Conservation (phyloP, 306 rosid species). For the Rubus parviflorus region DNA sequence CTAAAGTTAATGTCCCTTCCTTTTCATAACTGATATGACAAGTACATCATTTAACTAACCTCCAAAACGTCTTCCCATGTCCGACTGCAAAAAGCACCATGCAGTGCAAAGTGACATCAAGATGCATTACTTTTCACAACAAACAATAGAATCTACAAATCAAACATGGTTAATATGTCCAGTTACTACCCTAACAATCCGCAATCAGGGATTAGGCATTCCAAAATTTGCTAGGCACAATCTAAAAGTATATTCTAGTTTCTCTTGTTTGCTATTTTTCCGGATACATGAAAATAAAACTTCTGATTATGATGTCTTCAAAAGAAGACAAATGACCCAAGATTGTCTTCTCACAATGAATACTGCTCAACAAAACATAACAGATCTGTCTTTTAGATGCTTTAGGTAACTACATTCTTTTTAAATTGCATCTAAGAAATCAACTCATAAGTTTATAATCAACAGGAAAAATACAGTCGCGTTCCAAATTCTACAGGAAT, state of each 20-base stretch:
- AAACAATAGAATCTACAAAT: conserved; percentile 19
- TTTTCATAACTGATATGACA: background rate
- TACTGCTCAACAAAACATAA: background rate
- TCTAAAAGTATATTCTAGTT: background rate
- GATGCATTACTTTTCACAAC: conserved; percentile 13
- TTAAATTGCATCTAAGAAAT: background rate
- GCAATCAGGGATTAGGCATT: conserved; percentile 7
- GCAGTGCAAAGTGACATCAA: conserved; percentile 29
- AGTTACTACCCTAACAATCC: conserved; percentile 11
- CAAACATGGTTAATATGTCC: conserved; percentile 5
- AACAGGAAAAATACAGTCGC: background rate
- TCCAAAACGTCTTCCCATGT: conserved; percentile 20
- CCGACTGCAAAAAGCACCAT: conserved; percentile 29
- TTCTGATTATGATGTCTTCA: background rate
- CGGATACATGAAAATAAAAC: background rate
- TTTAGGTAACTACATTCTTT: background rate
- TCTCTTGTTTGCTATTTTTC: background rate
- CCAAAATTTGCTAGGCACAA: background rate
- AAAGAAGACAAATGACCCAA: background rate
- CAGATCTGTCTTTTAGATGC: background rate
- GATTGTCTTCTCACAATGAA: background rate
- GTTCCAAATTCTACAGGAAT: background rate
- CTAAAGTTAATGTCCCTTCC: background rate
- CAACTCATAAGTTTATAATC: background rate
- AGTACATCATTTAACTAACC: conserved; percentile 32